Evolutionary conservation across 306 rosid genomes (phyloP).

Genomic region (Carpinus fangiana): DNA sequence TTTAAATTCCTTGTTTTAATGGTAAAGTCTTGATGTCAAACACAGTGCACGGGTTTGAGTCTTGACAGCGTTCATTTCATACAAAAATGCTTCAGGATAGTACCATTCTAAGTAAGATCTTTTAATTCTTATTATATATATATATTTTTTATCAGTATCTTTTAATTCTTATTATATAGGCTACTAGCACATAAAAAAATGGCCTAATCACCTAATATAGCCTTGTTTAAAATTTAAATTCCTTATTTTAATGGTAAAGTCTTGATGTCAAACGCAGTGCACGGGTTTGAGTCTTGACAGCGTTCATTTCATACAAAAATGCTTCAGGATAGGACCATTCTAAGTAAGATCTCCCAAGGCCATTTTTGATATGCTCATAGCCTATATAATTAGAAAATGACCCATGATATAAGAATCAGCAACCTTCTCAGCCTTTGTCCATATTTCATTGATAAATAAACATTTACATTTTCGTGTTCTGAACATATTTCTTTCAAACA

Average conservation of each 20-base stretch:
- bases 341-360: not conserved
- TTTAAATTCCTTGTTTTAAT: not conserved
- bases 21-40: not conserved
- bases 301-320: not conserved
- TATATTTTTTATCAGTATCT: too few species aligned
- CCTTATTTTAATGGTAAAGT: not conserved
- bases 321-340: not conserved
- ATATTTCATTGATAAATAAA: not conserved
- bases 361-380: not conserved
- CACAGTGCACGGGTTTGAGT: not conserved
- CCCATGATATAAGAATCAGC: not conserved
- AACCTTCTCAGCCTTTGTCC: not conserved
- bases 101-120: not conserved
- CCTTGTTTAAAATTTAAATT: not conserved
- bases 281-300: not conserved
- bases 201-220: not conserved
- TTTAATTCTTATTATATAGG: too few species aligned
- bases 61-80: not conserved
- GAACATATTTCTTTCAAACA: not conserved
- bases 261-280: not conserved
- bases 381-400: not conserved
- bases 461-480: not conserved
- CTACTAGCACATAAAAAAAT: too few species aligned
- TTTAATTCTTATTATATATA: too few species aligned
- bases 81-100: not conserved